Conservation (phyloP, 306 rosid genomes). For the Canavalia ensiformis region DNA sequence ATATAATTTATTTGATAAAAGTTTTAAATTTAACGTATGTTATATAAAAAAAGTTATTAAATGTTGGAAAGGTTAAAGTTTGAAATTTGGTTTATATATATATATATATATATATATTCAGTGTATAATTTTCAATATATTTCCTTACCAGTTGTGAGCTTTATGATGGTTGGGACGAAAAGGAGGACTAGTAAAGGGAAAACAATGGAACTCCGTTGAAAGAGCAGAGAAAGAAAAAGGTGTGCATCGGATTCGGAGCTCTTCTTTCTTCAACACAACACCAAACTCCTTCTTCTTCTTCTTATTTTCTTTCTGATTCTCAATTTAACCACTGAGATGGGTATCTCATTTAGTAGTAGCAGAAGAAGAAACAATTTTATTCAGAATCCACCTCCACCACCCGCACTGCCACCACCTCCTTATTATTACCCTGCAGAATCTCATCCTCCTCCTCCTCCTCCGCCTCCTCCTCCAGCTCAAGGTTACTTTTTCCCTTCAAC, state of each 20-base stretch:
- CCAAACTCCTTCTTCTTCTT: background rate
- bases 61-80: too few species aligned
- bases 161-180: too few species aligned
- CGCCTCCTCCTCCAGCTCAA: constrained; percentile 50
- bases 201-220: background rate
- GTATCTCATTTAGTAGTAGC: constrained; percentile 73
- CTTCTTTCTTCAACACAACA: background rate
- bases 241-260: background rate
- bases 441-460: constrained; percentile 53
- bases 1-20: too few species aligned
- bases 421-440: constrained; percentile 51
- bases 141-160: too few species aligned
- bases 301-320: background rate
- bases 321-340: constrained; percentile 53
- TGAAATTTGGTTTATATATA: too few species aligned
- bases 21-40: too few species aligned
- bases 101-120: too few species aligned
- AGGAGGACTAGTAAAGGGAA: background rate
- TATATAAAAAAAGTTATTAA: too few species aligned
- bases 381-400: constrained; percentile 57
- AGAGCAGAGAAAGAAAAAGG: background rate
- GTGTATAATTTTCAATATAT: too few species aligned
- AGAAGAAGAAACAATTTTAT: constrained; percentile 62
- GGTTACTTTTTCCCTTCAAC: constrained; percentile 48
- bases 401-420: constrained; percentile 48